Evolutionary conservation across 1,284 basidiomycete genomes (phyloP), one percentile per base, ranked within the genome.

Genomic region (Mycena citricolor): DNA sequence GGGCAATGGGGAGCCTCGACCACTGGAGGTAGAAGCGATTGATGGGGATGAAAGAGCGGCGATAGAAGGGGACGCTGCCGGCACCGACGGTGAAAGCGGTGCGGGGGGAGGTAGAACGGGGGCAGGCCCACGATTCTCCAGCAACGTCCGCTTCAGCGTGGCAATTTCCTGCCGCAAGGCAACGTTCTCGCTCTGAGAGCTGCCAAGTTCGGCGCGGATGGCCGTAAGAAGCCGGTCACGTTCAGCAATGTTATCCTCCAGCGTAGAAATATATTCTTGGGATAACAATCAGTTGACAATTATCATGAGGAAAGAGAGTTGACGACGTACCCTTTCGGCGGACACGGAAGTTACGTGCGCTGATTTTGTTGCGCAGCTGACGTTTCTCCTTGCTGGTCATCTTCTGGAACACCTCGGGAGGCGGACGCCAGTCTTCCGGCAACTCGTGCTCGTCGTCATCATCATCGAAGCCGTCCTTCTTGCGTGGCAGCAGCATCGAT

Each of bases 291-390:
- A 37, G 38, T 37, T 36, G 47, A 42, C 44, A 19, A 38, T 20
- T 11, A 41, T 46, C 36, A 48, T 49, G 30, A 35, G 40, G 13
- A n/a, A 38, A 32, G 38, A 30, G 31, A 49, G 39, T 26, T 11
- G 35, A 44, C 12, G n/a, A 67, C 72, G 50, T 37, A 86, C 89
- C 88, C 74, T 98, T 97, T 66, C 94, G 77, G 33, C 94, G 75
- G 25, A 94, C 90, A 22, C 95, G 77, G 72, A 98, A 97, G 62
- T 95, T 97, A 48, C 94, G 75, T 1, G 95, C 95, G 55, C 86
- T 90, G 52, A 98, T 94, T 81, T 98, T 98, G 73, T 98, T 98
- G 46, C 95, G 71, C 29, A 98, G 73, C 66, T 98, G 95, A 13
- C 95, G 74, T 69, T 98, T 98, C 70, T 98, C 94, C 70, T 97